Evolutionary conservation across 106 monocot genomes (phyloP).

Genomic region (Alisma plantagoaquatica): DNA sequence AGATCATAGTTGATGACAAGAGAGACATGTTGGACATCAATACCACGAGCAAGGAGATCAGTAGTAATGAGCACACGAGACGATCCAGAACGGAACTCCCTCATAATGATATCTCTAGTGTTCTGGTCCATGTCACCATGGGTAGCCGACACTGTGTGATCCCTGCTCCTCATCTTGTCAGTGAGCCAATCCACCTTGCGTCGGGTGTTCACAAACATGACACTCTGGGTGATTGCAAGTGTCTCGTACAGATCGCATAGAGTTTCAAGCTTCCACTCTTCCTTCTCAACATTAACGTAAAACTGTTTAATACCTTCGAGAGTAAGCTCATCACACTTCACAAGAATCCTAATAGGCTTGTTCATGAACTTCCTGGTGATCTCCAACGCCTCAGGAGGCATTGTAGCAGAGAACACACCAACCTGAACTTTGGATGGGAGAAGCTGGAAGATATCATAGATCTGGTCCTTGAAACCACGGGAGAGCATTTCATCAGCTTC

Average conservation of each 20-base stretch:
- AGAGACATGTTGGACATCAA: slow-evolving; percentile 12
- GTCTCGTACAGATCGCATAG: too few species aligned
- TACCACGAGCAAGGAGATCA: slow-evolving; percentile 12
- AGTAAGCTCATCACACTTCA: slow-evolving; percentile 5
- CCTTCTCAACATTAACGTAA: too few species aligned
- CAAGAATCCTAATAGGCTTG: slow-evolving; percentile 5
- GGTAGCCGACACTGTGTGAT: slow-evolving; percentile 11
- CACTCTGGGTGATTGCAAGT: slow-evolving; percentile 3
- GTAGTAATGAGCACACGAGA: slow-evolving; percentile 15
- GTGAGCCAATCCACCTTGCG: slow-evolving; percentile 7
- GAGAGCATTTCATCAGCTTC: slow-evolving; percentile 13
- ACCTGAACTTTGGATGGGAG: slow-evolving; percentile 1
- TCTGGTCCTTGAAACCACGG: slow-evolving; percentile 6
- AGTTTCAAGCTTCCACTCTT: too few species aligned
- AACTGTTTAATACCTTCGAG: too few species aligned
- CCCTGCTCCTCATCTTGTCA: slow-evolving; percentile 10
- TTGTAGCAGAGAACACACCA: slow-evolving; percentile 6
- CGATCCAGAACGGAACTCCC: slow-evolving; percentile 10
- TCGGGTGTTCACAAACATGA: slow-evolving; percentile 10
- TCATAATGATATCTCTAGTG: too few species aligned
- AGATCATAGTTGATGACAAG: slow-evolving; percentile 14
- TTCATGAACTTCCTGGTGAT: slow-evolving; percentile 7
- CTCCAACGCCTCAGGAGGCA: slow-evolving; percentile 5
- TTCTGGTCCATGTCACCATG: too few species aligned
- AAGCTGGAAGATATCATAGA: slow-evolving; percentile 9